Evolutionary conservation across 2,329 filamentous ascomycete species (phyloP).

Genomic region (Alternaria brassicicola): DNA sequence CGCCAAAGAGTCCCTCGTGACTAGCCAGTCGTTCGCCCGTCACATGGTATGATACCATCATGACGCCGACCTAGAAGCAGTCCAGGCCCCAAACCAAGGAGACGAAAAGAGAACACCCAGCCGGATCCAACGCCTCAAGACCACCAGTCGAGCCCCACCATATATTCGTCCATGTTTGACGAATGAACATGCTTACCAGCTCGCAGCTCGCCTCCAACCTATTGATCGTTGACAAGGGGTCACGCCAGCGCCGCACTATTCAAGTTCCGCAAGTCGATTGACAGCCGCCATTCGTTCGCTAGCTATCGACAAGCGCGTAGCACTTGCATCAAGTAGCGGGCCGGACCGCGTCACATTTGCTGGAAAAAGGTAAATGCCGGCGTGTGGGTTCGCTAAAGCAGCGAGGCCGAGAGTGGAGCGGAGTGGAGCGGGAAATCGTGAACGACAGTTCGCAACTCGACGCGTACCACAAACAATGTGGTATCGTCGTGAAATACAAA

Average conservation of each 20-base stretch:
- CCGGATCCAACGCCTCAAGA: neutral
- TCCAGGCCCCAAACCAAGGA: conserved; percentile 8
- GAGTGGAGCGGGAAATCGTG: conserved; percentile 27
- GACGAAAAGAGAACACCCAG: conserved; percentile 8
- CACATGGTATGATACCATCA: conserved; percentile 1
- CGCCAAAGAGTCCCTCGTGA: conserved; percentile 2
- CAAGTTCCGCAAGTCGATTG: conserved; percentile 9
- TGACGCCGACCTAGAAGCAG: conserved; percentile 16
- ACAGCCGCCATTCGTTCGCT: conserved; percentile 40
- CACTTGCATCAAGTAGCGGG: conserved; percentile 39
- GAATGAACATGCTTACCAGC: conserved; percentile 21
- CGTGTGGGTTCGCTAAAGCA: conserved; percentile 37
- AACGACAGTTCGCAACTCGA: conserved; percentile 21
- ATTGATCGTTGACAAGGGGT: conserved; percentile 16
- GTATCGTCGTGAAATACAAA: neutral
- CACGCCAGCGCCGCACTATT: conserved; percentile 18
- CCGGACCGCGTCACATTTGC: conserved; percentile 40
- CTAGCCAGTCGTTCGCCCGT: neutral
- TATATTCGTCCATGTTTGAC: conserved; percentile 15
- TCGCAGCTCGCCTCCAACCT: conserved; percentile 11
- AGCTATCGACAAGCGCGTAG: conserved; percentile 32
- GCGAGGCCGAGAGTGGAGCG: conserved; percentile 35
- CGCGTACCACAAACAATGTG: neutral
- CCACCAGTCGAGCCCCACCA: conserved; percentile 1
- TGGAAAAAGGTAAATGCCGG: conserved; percentile 36